phyloP scores from a whole-genome alignment of 192 early-diverging fungal species.

The Coemansia erecta region DNA sequence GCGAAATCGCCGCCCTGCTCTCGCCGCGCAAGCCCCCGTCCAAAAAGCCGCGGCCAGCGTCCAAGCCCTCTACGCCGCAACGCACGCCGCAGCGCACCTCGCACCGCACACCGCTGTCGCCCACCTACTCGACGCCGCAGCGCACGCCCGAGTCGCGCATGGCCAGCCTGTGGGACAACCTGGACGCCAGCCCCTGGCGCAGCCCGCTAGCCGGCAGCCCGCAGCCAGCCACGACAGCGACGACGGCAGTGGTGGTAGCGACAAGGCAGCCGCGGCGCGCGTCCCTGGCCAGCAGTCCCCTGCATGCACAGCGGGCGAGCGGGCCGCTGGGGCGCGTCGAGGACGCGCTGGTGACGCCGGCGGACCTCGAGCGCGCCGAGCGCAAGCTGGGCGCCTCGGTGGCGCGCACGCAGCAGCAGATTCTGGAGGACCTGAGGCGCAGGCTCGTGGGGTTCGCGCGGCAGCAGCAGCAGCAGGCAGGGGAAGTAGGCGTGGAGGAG shows the following conservation, averaged over 20 bases:
- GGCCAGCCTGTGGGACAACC: background rate
- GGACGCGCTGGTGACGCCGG: constrained; percentile 36
- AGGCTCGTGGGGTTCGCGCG: constrained; percentile 18
- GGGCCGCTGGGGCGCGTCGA: constrained; percentile 43
- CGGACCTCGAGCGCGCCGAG: constrained; percentile 25
- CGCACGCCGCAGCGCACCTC: too few relatives aligned
- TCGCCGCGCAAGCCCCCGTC: constrained; percentile 14
- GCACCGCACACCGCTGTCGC: too few relatives aligned
- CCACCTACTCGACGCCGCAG: background rate
- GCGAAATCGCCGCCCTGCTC: constrained; percentile 36
- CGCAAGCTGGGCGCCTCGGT: constrained; percentile 38
- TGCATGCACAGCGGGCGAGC: background rate
- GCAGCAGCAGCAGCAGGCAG: background rate
- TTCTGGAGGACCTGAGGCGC: constrained; percentile 35
- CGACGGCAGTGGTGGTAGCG: too few relatives aligned
- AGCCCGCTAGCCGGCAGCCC: too few relatives aligned
- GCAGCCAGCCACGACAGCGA: too few relatives aligned
- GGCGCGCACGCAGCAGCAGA: constrained; percentile 44
- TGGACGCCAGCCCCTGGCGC: background rate
- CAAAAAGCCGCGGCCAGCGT: background rate
- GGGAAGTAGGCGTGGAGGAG: too few relatives aligned
- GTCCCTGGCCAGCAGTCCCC: too few relatives aligned
- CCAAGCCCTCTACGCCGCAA: background rate
- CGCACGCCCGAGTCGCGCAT: background rate
- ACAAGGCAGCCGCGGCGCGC: too few relatives aligned